These are phyloP conservation scores for Penicillium sp. DNA, from an alignment of 2,329 filamentous ascomycete species.

Conservation along the genomic window DNA sequence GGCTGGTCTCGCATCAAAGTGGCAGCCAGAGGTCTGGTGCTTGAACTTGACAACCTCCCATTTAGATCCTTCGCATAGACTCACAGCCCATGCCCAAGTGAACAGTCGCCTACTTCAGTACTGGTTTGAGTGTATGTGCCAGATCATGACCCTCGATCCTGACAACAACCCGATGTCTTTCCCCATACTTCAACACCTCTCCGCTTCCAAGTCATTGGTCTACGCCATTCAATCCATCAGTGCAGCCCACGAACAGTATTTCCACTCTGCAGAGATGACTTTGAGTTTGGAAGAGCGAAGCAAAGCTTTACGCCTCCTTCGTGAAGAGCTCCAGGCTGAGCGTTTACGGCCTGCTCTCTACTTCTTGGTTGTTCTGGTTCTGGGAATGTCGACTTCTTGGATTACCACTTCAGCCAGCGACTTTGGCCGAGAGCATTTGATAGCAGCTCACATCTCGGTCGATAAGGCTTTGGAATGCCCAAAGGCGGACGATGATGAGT, in stretches of 20 bases:
- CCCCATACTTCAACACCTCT: conserved; percentile 9
- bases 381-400: neutral
- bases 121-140: conserved; percentile 19
- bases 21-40: neutral
- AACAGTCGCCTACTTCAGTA: conserved; percentile 12
- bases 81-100: neutral
- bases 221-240: conserved; percentile 16
- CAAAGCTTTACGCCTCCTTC: conserved; percentile 16
- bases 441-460: too few species aligned
- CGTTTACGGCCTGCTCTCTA: neutral
- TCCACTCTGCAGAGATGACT: conserved; percentile 2
- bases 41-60: too few species aligned
- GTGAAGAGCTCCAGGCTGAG: conserved; percentile 2
- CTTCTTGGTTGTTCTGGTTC: neutral
- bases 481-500: neutral
- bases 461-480: too few species aligned
- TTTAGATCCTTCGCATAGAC: neutral
- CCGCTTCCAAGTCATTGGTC: conserved; percentile 14
- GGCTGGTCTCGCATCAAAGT: neutral
- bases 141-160: conserved; percentile 12
- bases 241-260: conserved; percentile 18
- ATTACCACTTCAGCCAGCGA: neutral
- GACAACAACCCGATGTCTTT: conserved; percentile 18
- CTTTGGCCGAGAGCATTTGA: too few species aligned
- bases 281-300: conserved; percentile 16